A percentile compares a stretch with the other conserved stretches of the same genome.
Evolutionary conservation across 768 basidiomycete genomes (phyloP).

Genomic region (Russula ochroleuca): DNA sequence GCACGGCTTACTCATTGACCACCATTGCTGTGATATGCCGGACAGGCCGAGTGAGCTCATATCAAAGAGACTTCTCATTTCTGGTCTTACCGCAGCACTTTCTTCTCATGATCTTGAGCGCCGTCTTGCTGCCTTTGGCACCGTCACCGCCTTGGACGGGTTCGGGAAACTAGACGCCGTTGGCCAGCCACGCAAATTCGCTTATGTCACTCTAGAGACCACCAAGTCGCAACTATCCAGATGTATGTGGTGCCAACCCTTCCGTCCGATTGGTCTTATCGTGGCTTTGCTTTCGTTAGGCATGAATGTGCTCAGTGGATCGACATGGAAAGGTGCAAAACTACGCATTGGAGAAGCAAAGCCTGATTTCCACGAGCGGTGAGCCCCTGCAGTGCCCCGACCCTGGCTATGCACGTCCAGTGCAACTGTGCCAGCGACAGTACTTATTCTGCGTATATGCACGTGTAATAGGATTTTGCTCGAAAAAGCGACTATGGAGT

Average conservation of each 20-base stretch:
- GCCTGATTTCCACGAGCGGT: constrained; percentile 67
- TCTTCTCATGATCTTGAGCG: constrained; percentile 51
- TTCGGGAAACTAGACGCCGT: constrained; percentile 60
- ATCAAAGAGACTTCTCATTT: constrained; percentile 66
- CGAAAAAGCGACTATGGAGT: constrained; percentile 35
- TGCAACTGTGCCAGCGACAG: neutral
- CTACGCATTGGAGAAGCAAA: constrained; percentile 81
- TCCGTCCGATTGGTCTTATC: neutral
- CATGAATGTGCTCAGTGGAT: constrained; percentile 70
- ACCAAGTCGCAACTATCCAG: constrained; percentile 53
- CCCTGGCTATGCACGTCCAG: neutral
- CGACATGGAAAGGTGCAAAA: constrained; percentile 85
- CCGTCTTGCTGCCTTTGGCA: constrained; percentile 63
- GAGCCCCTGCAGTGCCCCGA: constrained; percentile 19
- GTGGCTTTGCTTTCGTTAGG: constrained; percentile 40
- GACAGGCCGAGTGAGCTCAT: constrained; percentile 23
- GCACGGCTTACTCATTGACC: neutral
- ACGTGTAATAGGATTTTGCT: constrained; percentile 33
- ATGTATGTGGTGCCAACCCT: constrained; percentile 45
- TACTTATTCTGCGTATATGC: neutral
- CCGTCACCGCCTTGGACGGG: constrained; percentile 63
- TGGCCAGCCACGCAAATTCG: constrained; percentile 67
- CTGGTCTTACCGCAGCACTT: constrained; percentile 68
- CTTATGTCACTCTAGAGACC: constrained; percentile 66
- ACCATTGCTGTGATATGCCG: neutral